A percentile compares a stretch with the other conserved stretches of the same genome.
These are phyloP conservation scores for Coniochaeta hoffmannii DNA, from an alignment of 2,329 filamentous ascomycete genomes.

Conservation along the genomic window DNA sequence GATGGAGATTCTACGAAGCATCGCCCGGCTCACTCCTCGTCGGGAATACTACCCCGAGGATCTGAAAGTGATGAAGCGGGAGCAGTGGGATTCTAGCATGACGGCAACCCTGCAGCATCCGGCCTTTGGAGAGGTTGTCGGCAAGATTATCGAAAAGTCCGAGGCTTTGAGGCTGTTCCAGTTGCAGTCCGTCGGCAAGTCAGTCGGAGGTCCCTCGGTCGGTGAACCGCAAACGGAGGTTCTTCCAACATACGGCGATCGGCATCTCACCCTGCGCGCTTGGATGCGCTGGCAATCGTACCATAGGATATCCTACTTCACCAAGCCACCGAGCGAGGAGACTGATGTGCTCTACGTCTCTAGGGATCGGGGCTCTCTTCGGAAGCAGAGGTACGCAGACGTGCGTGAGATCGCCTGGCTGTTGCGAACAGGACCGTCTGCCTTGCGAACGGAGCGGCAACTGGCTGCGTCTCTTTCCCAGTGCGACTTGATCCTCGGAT, in stretches of 20 bases:
- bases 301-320: conserved; percentile 9
- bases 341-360: conserved; percentile 4
- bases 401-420: not conserved
- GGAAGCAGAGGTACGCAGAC: not conserved
- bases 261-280: conserved; percentile 14
- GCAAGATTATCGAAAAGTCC: conserved; percentile 22
- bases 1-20: conserved; percentile 8
- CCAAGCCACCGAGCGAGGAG: not conserved
- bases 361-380: conserved; percentile 3
- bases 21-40: conserved; percentile 21
- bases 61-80: conserved; percentile 24
- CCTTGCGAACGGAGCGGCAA: conserved; percentile 6
- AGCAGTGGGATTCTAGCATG: conserved; percentile 22
- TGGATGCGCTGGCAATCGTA: conserved; percentile 20
- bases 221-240: not conserved
- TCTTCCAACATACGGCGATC: conserved; percentile 5
- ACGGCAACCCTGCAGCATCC: conserved; percentile 31
- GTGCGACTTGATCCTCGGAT: conserved; percentile 14
- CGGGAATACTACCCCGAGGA: conserved; percentile 29
- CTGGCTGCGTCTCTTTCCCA: conserved; percentile 14
- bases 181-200: not conserved
- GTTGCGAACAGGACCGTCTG: not conserved
- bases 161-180: conserved; percentile 17
- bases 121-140: conserved; percentile 20
- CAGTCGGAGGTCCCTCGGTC: not conserved